Evolutionary conservation across 1,284 basidiomycete species (phyloP).

Genomic region (Phenoliferia sp.): DNA sequence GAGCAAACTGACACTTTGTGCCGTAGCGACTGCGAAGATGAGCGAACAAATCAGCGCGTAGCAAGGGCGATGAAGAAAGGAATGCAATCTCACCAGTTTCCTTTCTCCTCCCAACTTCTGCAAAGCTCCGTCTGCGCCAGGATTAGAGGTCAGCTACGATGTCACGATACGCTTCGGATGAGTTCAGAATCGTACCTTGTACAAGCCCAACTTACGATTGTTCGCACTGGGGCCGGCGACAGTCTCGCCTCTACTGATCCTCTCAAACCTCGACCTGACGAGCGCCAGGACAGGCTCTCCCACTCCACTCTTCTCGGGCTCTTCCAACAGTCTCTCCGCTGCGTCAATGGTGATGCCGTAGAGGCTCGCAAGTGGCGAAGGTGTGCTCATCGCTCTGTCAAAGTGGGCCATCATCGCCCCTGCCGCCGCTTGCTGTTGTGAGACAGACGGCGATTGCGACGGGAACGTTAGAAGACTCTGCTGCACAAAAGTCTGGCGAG

Average conservation of each 20-base stretch:
- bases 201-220: conserved; percentile 77
- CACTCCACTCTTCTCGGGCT: conserved; percentile 24
- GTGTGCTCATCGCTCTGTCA: conserved; percentile 28
- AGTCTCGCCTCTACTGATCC: conserved; percentile 2
- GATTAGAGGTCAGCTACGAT: neutral
- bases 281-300: conserved; percentile 23
- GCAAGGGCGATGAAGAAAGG: neutral
- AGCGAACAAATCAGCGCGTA: neutral
- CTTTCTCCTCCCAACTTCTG: conserved; percentile 89
- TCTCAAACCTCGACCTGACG: conserved; percentile 15
- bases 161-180: neutral
- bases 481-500: conserved; percentile 27
- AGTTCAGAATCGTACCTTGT: conserved; percentile 53
- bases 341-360: conserved; percentile 26
- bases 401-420: conserved; percentile 22
- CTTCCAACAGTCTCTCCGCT: conserved; percentile 21
- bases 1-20: conserved; percentile 81
- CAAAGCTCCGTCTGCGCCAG: conserved; percentile 64
- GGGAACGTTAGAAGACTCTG: conserved; percentile 17
- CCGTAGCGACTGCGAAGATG: conserved; percentile 56
- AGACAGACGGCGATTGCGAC: conserved; percentile 3
- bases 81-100: conserved; percentile 52
- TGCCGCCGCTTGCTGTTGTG: neutral
- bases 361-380: conserved; percentile 23
- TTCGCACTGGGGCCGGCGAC: conserved; percentile 69